Percentiles rank a stretch among this genome's conserved stretches.
These are phyloP conservation scores for Protomyces inouyei DNA, from an alignment of 1,139 yeast genomes.

Conservation along the genomic window DNA sequence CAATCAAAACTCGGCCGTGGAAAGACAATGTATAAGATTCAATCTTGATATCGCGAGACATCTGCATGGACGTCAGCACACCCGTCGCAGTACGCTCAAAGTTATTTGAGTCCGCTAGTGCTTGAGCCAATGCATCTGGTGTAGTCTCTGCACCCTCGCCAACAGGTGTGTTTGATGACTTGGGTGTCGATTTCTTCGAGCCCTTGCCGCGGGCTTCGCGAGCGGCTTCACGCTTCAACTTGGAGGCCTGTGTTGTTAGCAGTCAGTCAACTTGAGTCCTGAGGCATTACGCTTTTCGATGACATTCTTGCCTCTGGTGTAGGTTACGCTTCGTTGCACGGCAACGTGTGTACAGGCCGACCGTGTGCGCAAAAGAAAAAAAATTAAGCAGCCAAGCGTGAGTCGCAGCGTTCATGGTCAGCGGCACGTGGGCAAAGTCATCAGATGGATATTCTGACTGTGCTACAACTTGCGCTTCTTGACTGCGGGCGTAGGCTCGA, in stretches of 20 bases:
- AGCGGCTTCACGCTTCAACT: constrained; percentile 29
- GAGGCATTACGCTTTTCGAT: background rate
- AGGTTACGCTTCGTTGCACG: too few relatives aligned
- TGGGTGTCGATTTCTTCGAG: constrained; percentile 11
- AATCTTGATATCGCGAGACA: constrained; percentile 91
- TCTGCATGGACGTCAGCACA: constrained; percentile 79
- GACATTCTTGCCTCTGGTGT: background rate
- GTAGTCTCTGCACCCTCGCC: constrained; percentile 21
- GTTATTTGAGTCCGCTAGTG: constrained; percentile 22
- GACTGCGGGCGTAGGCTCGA: background rate
- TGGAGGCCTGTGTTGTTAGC: constrained; percentile 25
- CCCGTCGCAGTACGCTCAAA: constrained; percentile 94
- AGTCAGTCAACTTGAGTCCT: too few relatives aligned
- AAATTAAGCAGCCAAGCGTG: background rate
- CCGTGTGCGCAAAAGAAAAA: background rate
- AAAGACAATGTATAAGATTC: constrained; percentile 41
- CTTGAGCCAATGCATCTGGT: constrained; percentile 24
- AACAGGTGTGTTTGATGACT: constrained; percentile 17
- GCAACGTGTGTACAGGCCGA: background rate
- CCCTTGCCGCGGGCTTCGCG: constrained; percentile 14
- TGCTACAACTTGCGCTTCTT: background rate
- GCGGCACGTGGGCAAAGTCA: background rate
- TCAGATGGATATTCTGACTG: background rate
- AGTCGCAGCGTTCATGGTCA: background rate
- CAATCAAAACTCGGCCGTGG: constrained; percentile 95